Percentiles rank a stretch among this genome's conserved stretches.
Conservation (phyloP, 176 grass and related monocot genomes). For the Hordeum marinum region DNA sequence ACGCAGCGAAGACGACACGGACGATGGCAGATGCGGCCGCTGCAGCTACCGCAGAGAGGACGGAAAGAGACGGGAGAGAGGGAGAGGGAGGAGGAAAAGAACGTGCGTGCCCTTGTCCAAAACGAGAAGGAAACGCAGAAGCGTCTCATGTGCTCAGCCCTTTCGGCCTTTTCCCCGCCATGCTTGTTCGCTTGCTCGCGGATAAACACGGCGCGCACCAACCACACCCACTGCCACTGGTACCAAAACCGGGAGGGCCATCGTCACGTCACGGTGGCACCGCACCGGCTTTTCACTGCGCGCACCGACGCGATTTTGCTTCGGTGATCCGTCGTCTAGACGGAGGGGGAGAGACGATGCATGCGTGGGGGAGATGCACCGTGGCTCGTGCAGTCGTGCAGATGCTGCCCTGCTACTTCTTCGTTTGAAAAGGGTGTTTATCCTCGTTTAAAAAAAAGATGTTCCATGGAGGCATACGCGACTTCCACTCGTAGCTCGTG, state of each 20-base stretch:
- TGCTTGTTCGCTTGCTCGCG: background rate
- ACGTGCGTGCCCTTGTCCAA: background rate
- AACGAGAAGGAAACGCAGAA: background rate
- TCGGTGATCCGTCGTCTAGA: background rate
- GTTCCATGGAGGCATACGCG: background rate
- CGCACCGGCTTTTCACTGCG: background rate
- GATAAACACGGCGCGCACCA: conserved; percentile 20
- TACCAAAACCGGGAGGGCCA: background rate
- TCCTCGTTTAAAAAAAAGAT: background rate
- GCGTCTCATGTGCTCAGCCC: background rate
- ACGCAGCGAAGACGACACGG: background rate
- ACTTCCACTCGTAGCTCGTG: no score
- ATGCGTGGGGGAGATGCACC: no score
- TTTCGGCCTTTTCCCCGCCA: background rate
- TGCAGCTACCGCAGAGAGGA: background rate
- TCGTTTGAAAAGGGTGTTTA: background rate
- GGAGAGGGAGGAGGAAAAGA: background rate
- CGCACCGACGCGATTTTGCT: background rate
- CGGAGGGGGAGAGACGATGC: no score
- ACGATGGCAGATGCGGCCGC: background rate
- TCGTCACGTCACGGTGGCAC: background rate
- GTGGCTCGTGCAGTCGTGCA: no score
- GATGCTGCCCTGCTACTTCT: background rate
- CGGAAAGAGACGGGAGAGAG: background rate
- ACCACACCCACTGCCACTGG: background rate